Evolutionary conservation across 441 rosid species (phyloP), one percentile per base, ranked within the genome.

Genomic region (California macrophylla): DNA sequence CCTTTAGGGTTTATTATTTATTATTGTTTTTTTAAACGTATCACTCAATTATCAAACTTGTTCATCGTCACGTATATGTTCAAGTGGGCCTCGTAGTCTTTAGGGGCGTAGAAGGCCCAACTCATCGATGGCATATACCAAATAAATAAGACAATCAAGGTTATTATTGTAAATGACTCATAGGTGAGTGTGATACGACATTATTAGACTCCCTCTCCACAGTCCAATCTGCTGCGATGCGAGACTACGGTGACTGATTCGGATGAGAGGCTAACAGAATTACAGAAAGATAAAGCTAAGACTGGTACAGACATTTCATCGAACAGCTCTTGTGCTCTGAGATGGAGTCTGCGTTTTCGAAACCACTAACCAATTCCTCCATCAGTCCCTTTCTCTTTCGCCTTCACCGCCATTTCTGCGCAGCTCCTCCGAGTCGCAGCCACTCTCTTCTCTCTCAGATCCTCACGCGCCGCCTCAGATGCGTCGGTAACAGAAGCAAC

Each of bases 301-400:
- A 45, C 52, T 45, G 18, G 16, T 12, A 9, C 52, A 45, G 52
- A 13, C 52, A 45, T 45, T 45, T 13, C 52, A 45, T 45, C 52
- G 52, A 45, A 45, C 18, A 45, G 1, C 52, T 12, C 4, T 42
- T 42, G 16, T 42, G 52, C 63, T 56, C 63, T 56, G 26, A 6
- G 10, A 66, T 66, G 75, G 70, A 72, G 75, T 66, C 69, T 4
- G 54, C 66, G 29, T 45, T 72, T 12, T 71, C 74, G 64, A 71
- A 54, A 34, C 29, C 75, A 21, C 75, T 72, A 10, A 13, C 52
- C 52, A 30, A 69, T 9, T 64, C 69, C 42, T 52, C 76, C 4
- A 0, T 64, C 29, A 74, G 36, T 6, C 69, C 72, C 40, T 69
- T 73, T 50, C 56, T 73, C 20, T 64, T 68, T 23, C 56, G 67